Percentiles rank a stretch among this genome's conserved stretches.
phyloP scores from a whole-genome alignment of 768 basidiomycete species.

The Gloeostereum incarnatum region DNA sequence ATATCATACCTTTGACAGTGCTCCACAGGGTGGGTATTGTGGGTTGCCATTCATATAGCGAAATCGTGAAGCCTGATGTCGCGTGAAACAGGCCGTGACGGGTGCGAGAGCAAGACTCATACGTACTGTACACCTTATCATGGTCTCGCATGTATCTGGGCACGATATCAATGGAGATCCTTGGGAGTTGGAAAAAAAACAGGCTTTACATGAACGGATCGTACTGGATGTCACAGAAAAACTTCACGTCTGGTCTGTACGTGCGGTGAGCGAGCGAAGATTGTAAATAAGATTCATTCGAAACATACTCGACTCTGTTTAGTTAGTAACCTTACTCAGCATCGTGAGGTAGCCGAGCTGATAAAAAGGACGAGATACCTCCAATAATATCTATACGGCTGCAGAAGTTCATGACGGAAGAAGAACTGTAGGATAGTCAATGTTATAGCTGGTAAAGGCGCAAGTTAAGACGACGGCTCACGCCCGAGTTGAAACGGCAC shows the following conservation, averaged over 20 bases:
- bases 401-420: constrained; percentile 69
- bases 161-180: too few species aligned
- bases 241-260: constrained; percentile 62
- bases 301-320: constrained; percentile 70
- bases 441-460: constrained; percentile 1
- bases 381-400: constrained; percentile 83
- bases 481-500: constrained; percentile 93
- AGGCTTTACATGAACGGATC: too few species aligned
- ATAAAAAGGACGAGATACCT: constrained; percentile 20
- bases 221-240: too few species aligned
- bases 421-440: constrained; percentile 48
- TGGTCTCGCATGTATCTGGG: constrained; percentile 54
- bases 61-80: constrained; percentile 62
- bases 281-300: too few species aligned
- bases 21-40: constrained; percentile 82
- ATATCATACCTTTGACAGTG: constrained; percentile 48
- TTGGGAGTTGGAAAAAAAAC: too few species aligned
- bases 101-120: background rate
- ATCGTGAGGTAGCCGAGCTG: background rate
- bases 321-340: constrained; percentile 5
- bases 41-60: constrained; percentile 66
- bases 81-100: background rate
- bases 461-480: constrained; percentile 24
- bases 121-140: constrained; percentile 37
- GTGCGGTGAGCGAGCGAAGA: background rate